Conservation (phyloP, 139 green algal species). For the Chlamydomonas applanata region DNA sequence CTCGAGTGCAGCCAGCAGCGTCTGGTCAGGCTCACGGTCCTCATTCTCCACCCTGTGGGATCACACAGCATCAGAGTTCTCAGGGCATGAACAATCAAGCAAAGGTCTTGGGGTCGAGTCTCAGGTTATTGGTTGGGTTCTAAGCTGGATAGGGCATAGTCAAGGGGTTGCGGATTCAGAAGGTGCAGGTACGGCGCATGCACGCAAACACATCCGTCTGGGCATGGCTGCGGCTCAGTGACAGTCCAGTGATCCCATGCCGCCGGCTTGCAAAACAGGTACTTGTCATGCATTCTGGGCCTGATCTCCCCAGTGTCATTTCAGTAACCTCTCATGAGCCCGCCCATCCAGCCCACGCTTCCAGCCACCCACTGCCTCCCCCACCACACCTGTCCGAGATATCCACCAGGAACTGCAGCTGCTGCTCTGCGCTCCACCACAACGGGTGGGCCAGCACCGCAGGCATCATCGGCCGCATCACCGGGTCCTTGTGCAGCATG, state of each 20-base stretch:
- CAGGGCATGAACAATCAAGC: no score
- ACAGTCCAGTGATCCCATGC: no score
- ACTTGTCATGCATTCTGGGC: no score
- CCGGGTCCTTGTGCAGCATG: constrained; percentile 72
- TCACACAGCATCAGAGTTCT: background rate
- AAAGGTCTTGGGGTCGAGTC: no score
- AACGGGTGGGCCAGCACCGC: constrained; percentile 83
- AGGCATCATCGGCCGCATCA: constrained; percentile 58
- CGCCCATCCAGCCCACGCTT: background rate
- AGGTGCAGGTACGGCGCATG: no score
- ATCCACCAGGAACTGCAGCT: constrained; percentile 90
- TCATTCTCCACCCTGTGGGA: constrained; percentile 83
- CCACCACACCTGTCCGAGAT: constrained; percentile 57
- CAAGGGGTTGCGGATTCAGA: no score
- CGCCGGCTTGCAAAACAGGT: no score
- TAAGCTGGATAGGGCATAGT: no score
- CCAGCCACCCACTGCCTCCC: background rate
- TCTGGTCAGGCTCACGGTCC: constrained; percentile 75
- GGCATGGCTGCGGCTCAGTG: no score
- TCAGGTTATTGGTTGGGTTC: no score
- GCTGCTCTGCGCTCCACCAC: constrained; percentile 81
- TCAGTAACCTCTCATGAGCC: background rate
- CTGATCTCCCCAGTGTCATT: no score
- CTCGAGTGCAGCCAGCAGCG: constrained; percentile 62
- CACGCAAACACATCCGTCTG: no score